Evolutionary conservation across 192 early-diverging fungal genomes (phyloP).

Genomic region (Spizellomyces punctatus): DNA sequence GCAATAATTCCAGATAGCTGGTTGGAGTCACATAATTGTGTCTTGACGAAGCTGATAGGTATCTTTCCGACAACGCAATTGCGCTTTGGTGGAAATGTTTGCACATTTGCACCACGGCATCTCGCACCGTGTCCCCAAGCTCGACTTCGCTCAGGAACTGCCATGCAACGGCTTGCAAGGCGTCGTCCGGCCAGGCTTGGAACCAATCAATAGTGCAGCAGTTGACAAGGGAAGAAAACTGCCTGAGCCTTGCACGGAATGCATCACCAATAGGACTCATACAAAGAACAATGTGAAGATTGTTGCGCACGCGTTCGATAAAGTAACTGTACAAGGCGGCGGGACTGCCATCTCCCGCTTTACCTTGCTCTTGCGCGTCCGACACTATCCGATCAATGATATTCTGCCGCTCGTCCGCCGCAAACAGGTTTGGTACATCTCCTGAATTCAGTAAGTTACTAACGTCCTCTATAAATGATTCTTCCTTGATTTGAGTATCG

Average conservation of each 20-base stretch:
- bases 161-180: constrained; percentile 60
- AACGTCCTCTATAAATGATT: constrained; percentile 66
- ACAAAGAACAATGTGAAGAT: constrained; percentile 63
- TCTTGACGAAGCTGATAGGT: constrained; percentile 47
- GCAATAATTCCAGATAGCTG: constrained; percentile 57
- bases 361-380: constrained; percentile 58
- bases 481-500: constrained; percentile 66
- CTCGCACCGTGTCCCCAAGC: constrained; percentile 33
- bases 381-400: constrained; percentile 52
- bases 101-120: constrained; percentile 53
- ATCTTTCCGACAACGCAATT: constrained; percentile 54
- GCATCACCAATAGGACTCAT: constrained; percentile 70
- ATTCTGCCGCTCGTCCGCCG: constrained; percentile 57
- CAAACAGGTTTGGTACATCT: constrained; percentile 65
- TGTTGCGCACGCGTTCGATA: constrained; percentile 57
- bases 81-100: constrained; percentile 59
- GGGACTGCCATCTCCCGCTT: constrained; percentile 54
- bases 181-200: constrained; percentile 69
- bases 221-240: constrained; percentile 64
- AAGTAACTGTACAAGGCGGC: constrained; percentile 65
- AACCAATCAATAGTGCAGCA: constrained; percentile 73
- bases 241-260: constrained; percentile 58
- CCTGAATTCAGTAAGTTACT: constrained; percentile 59
- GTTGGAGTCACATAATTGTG: constrained; percentile 69
- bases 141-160: constrained; percentile 61